A percentile compares a stretch with the other conserved stretches of the same genome.
phyloP scores from a whole-genome alignment of 495 filamentous ascomycete species.

The Neurospora tetraspora region DNA sequence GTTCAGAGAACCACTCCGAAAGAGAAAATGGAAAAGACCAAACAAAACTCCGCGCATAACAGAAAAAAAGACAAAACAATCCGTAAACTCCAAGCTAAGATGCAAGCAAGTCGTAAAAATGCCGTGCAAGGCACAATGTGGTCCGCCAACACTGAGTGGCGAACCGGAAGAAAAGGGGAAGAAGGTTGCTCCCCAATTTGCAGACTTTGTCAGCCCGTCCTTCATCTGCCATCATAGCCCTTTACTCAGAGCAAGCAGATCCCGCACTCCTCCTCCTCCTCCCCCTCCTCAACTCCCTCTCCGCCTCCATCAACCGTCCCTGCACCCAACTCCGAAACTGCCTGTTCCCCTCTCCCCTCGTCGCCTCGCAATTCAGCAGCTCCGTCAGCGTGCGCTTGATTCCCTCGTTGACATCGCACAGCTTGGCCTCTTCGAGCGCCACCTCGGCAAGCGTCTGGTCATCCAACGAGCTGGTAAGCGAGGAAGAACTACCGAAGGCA shows the following conservation, averaged over 20 bases:
- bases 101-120: constrained; percentile 5
- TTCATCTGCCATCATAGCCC: no score
- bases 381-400: constrained; percentile 57
- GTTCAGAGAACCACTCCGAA: not conserved
- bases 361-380: constrained; percentile 52
- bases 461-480: constrained; percentile 11
- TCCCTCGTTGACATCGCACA: constrained; percentile 51
- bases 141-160: not conserved
- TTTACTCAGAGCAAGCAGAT: not conserved
- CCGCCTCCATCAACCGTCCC: constrained; percentile 51
- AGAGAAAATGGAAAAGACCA: not conserved
- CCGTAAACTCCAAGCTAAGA: constrained; percentile 12
- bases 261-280: constrained; percentile 30
- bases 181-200: not conserved
- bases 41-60: not conserved
- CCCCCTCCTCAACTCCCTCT: constrained; percentile 45
- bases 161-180: not conserved
- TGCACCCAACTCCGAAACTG: constrained; percentile 54
- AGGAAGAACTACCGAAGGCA: constrained; percentile 16
- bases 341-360: constrained; percentile 34
- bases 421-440: constrained; percentile 41
- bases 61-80: not conserved
- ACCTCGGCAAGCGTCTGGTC: constrained; percentile 33
- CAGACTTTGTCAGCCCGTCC: not conserved
- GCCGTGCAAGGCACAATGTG: not conserved